Conservation (phyloP, 305 asterid species). For the Fraxinus sp. region DNA sequence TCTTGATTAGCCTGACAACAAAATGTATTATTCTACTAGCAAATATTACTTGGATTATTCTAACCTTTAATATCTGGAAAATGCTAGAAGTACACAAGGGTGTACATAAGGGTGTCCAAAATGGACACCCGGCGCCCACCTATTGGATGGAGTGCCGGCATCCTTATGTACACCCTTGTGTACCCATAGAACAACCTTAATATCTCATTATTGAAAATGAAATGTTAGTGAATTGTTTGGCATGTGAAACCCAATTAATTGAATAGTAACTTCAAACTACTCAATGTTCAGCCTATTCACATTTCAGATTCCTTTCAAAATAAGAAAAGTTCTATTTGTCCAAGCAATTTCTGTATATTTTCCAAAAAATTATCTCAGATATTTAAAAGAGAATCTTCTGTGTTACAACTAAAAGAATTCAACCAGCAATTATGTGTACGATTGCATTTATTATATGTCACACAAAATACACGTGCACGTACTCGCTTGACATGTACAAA, state of each 20-base stretch:
- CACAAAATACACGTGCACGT: background rate
- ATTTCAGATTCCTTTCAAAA: background rate
- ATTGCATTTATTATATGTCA: background rate
- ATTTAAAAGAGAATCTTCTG: background rate
- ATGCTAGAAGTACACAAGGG: no score
- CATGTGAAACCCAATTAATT: background rate
- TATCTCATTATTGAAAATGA: background rate
- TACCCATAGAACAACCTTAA: no score
- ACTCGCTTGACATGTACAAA: background rate
- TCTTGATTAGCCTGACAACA: background rate
- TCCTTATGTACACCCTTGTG: no score
- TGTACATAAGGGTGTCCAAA: no score
- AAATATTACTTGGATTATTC: background rate
- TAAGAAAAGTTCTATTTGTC: background rate
- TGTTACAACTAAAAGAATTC: background rate
- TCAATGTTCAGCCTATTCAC: background rate
- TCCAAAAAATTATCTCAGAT: background rate
- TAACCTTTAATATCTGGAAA: background rate
- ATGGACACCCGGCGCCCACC: no score
- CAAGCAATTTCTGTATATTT: background rate
- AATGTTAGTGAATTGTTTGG: background rate
- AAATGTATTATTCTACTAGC: background rate
- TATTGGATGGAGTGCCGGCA: no score
- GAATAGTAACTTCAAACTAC: background rate
- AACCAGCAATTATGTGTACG: background rate